Evolutionary conservation across 179 eudicot species (phyloP), one percentile per base, ranked within the genome.

Genomic region (Spinacia oleracea): DNA sequence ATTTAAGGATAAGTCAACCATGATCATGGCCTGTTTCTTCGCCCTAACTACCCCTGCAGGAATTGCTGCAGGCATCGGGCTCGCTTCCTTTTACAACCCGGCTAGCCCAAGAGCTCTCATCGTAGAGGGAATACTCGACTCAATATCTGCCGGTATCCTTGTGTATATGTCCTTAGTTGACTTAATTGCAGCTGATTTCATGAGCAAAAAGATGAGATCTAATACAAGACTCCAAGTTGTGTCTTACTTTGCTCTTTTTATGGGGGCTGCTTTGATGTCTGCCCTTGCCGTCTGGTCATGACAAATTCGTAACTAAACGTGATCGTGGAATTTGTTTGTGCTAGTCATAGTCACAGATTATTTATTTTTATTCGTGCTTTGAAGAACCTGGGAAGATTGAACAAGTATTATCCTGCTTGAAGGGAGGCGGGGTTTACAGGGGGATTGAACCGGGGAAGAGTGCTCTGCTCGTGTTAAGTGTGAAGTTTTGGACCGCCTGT

Each of bases 141-240:
- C 97, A 5, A 81, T 90, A 45, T 92, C 98, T 1, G 91, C 98
- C 9, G 98, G 98, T 15, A 93, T 93, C 74, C 89, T 93, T 23
- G 87, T 93, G 31, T 93, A 93, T 80, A 93, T 93, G 98, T 87
- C 98, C 55, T 79, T 93, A 27, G 98, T 93, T 55, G 98, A 93
- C 75, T 74, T 93, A 43, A 93, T 93, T 74, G 98, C 98, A 6
- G 97, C 97, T 3, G 98, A 93, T 84, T 93, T 91, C 78, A 85
- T 92, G 91, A 93, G 93, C 48, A 90, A 90, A 88, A 86, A 89
- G 75, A 93, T 93, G 98, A 90, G 88, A 73, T 90, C 94, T 77
- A 93, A 92, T 78, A 45, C 82, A 1, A 85, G 88, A 84, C 90
- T 92, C 18, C 98, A 92, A 76, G 78, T 92, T 0, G 89, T 86